Conservation (phyloP, 1,284 basidiomycete genomes). For the Apiotrichum siamense region DNA sequence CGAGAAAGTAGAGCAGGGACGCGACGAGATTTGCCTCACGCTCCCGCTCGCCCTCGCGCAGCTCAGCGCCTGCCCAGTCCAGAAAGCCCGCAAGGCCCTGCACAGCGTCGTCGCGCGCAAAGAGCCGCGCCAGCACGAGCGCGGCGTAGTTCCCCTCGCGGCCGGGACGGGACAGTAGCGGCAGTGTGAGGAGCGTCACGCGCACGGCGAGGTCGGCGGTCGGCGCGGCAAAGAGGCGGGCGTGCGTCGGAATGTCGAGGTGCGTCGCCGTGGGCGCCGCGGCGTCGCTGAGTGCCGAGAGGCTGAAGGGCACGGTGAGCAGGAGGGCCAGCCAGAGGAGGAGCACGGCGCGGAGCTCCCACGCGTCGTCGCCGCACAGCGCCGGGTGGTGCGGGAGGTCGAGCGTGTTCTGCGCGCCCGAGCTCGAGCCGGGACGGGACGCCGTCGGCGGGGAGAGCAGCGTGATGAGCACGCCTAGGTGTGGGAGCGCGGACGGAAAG, state of each 20-base stretch:
- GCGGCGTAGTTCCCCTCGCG: slow-evolving; percentile 44
- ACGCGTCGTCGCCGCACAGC: slow-evolving; percentile 47
- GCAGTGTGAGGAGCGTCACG: slow-evolving; percentile 43
- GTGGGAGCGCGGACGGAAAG: slow-evolving; percentile 81
- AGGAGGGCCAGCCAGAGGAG: slow-evolving; percentile 91
- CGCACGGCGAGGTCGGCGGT: slow-evolving; percentile 60
- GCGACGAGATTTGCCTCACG: slow-evolving; percentile 33
- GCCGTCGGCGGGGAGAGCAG: slow-evolving; percentile 55
- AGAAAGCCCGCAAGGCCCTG: slow-evolving; percentile 34
- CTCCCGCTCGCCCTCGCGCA: slow-evolving; percentile 35
- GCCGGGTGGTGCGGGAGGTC: slow-evolving; percentile 41
- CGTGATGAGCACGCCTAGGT: slow-evolving; percentile 67
- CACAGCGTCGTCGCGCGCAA: slow-evolving; percentile 39
- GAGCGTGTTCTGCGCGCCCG: no score
- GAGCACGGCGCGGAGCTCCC: slow-evolving; percentile 78
- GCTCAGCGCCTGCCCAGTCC: slow-evolving; percentile 29
- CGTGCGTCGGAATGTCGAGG: slow-evolving; percentile 59
- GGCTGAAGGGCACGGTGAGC: slow-evolving; percentile 87
- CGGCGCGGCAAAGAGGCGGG: slow-evolving; percentile 58
- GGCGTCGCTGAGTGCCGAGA: slow-evolving; percentile 60
- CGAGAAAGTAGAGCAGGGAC: slow-evolving; percentile 34
- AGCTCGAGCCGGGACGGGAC: neutral
- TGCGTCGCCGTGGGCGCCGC: slow-evolving; percentile 44
- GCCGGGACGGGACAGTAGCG: slow-evolving; percentile 39
- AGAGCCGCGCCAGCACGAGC: slow-evolving; percentile 41